phyloP scores from a whole-genome alignment of 2,329 filamentous ascomycete genomes.

The Helminthosporium solani region DNA sequence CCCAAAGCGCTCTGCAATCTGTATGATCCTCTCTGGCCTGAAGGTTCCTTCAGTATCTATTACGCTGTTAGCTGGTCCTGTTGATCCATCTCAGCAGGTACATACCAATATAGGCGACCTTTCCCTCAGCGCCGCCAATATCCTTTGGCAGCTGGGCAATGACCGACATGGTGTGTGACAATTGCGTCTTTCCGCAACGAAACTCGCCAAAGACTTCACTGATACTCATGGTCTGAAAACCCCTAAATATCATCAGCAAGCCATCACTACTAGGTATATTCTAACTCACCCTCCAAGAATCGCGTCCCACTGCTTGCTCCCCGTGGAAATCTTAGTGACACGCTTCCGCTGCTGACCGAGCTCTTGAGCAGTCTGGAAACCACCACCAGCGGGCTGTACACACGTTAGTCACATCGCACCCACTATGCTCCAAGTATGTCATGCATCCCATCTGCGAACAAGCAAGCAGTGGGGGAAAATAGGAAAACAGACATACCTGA shows the following conservation, averaged over 20 bases:
- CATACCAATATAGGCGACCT: slow-evolving; percentile 66
- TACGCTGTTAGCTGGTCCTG: slow-evolving; percentile 12
- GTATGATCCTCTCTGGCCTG: slow-evolving; percentile 64
- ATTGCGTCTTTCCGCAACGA: slow-evolving; percentile 68
- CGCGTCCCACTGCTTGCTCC: slow-evolving; percentile 67
- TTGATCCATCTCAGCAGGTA: not conserved
- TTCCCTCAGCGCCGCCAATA: slow-evolving; percentile 66
- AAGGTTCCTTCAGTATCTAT: slow-evolving; percentile 54
- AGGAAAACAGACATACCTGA: slow-evolving; percentile 44
- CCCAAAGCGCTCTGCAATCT: slow-evolving; percentile 67
- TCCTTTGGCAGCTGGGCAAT: slow-evolving; percentile 60
- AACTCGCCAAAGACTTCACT: slow-evolving; percentile 65
- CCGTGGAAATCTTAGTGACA: slow-evolving; percentile 66
- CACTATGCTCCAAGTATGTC: not conserved
- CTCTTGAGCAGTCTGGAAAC: slow-evolving; percentile 67
- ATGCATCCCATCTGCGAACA: not conserved
- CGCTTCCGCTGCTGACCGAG: slow-evolving; percentile 62
- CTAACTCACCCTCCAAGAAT: slow-evolving; percentile 60
- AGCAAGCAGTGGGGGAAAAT: not conserved
- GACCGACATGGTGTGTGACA: slow-evolving; percentile 69
- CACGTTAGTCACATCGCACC: slow-evolving; percentile 12
- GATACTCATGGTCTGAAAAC: slow-evolving; percentile 70
- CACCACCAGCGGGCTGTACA: slow-evolving; percentile 55
- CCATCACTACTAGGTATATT: not conserved
- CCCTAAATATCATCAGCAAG: slow-evolving; percentile 44